Evolutionary conservation across 768 basidiomycete genomes (phyloP).

Genomic region (Macrolepiota albuminosa): DNA sequence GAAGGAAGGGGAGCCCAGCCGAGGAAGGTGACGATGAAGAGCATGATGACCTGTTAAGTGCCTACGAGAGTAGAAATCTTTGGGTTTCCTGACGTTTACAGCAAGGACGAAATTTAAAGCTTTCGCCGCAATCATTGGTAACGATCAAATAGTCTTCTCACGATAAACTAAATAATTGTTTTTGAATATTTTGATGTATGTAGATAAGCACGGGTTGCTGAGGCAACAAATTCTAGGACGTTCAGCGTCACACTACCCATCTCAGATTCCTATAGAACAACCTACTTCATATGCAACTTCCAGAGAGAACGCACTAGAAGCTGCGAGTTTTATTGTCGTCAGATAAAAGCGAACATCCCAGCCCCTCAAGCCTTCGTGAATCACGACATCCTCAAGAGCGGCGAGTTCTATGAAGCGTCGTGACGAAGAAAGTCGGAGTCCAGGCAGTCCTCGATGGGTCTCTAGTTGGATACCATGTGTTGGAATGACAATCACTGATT

Average conservation of each 20-base stretch:
- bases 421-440: slow-evolving; percentile 27
- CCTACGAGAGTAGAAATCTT: slow-evolving; percentile 69
- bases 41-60: slow-evolving; percentile 73
- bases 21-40: slow-evolving; percentile 77
- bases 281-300: slow-evolving; percentile 61
- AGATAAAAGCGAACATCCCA: slow-evolving; percentile 76
- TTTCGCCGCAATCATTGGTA: neutral
- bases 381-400: slow-evolving; percentile 54
- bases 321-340: slow-evolving; percentile 36
- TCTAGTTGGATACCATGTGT: slow-evolving; percentile 73
- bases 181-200: slow-evolving; percentile 59
- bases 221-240: slow-evolving; percentile 56
- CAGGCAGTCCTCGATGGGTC: slow-evolving; percentile 55
- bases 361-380: slow-evolving; percentile 67
- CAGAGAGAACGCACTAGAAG: slow-evolving; percentile 26
- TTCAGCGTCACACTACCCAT: neutral
- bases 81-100: slow-evolving; percentile 5
- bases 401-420: slow-evolving; percentile 59
- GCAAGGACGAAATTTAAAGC: neutral
- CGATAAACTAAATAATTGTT: slow-evolving; percentile 26
- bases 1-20: slow-evolving; percentile 56
- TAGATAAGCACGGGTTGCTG: slow-evolving; percentile 53
- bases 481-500: slow-evolving; percentile 66
- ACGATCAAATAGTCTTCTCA: neutral
- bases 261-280: neutral